These are phyloP conservation scores for Ambispora gerdemannii DNA, from an alignment of 192 early-diverging fungal genomes.

Conservation along the genomic window DNA sequence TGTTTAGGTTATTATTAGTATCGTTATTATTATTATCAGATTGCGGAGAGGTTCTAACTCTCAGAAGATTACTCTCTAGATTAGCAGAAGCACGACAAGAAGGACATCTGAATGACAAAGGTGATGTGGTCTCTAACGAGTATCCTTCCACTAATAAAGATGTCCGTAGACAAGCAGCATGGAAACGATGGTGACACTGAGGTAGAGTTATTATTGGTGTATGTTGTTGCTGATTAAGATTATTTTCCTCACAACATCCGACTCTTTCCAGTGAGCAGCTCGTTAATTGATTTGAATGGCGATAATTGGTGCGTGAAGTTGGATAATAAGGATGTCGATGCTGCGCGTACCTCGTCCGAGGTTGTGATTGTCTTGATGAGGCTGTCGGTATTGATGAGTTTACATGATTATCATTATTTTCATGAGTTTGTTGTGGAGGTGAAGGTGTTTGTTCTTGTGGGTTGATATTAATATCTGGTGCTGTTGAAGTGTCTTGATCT, in stretches of 20 bases:
- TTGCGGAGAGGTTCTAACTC: not conserved
- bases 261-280: constrained; percentile 4
- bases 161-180: constrained; percentile 23
- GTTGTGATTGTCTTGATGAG: not conserved
- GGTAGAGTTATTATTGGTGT: constrained; percentile 16
- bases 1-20: too few relatives aligned
- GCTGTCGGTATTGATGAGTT: too few relatives aligned
- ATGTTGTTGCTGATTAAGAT: not conserved
- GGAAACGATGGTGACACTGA: constrained; percentile 27
- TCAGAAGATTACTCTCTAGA: constrained; percentile 1
- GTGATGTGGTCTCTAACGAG: not conserved
- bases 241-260: constrained; percentile 24
- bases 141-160: constrained; percentile 23
- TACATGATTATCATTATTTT: not conserved
- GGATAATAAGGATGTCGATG: not conserved
- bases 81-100: constrained; percentile 11
- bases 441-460: not conserved
- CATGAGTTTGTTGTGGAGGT: not conserved
- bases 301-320: not conserved
- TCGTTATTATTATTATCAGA: too few relatives aligned
- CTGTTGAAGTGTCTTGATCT: not conserved
- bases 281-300: not conserved
- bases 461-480: not conserved
- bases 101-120: constrained; percentile 11
- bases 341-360: not conserved